Conservation (phyloP, 2,329 filamentous ascomycete genomes). For the Colletotrichum spinosum region DNA sequence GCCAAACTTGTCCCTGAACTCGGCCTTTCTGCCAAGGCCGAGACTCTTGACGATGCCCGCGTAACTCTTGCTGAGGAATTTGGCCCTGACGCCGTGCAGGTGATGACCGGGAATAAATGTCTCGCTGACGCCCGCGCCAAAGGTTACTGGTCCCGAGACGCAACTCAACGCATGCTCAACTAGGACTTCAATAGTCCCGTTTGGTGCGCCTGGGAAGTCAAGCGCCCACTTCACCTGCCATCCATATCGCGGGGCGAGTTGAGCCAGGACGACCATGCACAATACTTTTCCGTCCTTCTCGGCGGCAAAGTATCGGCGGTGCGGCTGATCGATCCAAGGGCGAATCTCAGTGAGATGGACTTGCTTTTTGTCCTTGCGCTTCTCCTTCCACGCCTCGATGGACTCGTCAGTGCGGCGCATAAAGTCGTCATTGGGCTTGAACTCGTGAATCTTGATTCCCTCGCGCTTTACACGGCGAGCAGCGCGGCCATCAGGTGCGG, state of each 20-base stretch:
- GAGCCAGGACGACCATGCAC: conserved; percentile 84
- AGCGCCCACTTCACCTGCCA: conserved; percentile 98
- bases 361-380: conserved; percentile 82
- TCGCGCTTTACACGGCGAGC: conserved; percentile 84
- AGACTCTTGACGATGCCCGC: conserved; percentile 85
- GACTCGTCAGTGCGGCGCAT: conserved; percentile 76
- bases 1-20: conserved; percentile 92
- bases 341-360: conserved; percentile 91
- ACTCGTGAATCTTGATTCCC: conserved; percentile 82
- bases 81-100: conserved; percentile 82
- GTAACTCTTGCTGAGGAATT: conserved; percentile 86
- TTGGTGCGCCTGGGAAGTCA: conserved; percentile 89
- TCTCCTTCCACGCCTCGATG: conserved; percentile 82
- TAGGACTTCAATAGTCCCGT: conserved; percentile 86
- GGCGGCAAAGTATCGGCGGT: conserved; percentile 88
- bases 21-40: conserved; percentile 84
- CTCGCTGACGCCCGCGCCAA: conserved; percentile 83
- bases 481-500: conserved; percentile 79
- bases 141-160: conserved; percentile 75
- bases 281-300: conserved; percentile 79
- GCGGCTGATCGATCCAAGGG: conserved; percentile 86
- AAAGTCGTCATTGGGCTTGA: conserved; percentile 77
- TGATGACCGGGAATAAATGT: conserved; percentile 84
- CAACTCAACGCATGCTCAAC: conserved; percentile 75
- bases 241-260: conserved; percentile 82